Evolutionary conservation across 345 rosid genomes (phyloP), one percentile per base, ranked within the genome.

Genomic region (Pelargonium nanum): DNA sequence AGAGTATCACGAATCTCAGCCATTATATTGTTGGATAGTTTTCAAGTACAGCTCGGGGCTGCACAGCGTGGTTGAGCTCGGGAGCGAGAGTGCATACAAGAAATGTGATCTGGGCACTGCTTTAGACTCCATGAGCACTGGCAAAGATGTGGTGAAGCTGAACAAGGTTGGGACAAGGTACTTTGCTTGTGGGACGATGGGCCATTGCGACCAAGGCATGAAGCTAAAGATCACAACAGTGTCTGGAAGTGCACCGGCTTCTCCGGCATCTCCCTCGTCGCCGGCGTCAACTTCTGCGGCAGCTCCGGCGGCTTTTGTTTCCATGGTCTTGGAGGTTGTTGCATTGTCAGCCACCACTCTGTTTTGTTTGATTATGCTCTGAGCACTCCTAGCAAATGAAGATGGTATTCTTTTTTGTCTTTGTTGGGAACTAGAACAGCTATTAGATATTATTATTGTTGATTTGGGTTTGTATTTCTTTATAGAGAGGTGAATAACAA

Each of bases 151-250:
- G 32, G 84, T 92, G 19, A 89, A 85, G 74, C 63, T 92, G 25
- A 72, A 70, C 50, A 83, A 89, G 64, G 65, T 85, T 0, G 91
- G 96, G 4, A 77, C 88, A 3, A 82, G 93, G 55, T 89, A 86
- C 71, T 92, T 92, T 50, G 84, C 82, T 28, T 92, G 96, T 61
- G 98, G 98, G 26, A 87, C 98, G 0, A 57, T 58, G 6, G 96
- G 96, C 26, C 98, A 92, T 68, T 92, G 98, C 9, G 78, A 63
- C 52, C 88, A 84, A 64, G 96, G 96, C 65, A 92, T 89, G 96
- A 92, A 87, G 72, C 66, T 92, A 25, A 86, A 88, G 77, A 75
- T 91, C 70, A 81, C 85, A 15, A 75, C 80, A 12, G 76, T 72
- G 19, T 61, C 86, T 13, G 88, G 80, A 28, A 75, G 67, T 30